Evolutionary conservation across 345 rosid species (phyloP).

Genomic region (Gossypium stocksii): DNA sequence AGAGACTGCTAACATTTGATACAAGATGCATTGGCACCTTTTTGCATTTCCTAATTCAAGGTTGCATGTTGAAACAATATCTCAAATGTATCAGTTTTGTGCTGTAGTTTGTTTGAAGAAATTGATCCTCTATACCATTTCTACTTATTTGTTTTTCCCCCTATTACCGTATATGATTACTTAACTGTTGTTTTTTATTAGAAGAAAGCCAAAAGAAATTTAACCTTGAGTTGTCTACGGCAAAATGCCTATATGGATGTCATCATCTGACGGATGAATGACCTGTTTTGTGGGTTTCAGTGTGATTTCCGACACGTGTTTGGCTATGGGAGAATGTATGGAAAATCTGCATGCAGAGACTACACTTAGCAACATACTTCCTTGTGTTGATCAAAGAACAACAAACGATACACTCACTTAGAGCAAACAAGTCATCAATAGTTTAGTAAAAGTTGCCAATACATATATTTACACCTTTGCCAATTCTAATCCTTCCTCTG

Average conservation of each 20-base stretch:
- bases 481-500: slow-evolving; percentile 66
- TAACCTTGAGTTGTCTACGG: background rate
- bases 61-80: background rate
- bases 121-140: background rate
- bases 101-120: background rate
- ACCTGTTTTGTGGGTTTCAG: slow-evolving; percentile 12
- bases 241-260: background rate
- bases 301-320: slow-evolving; percentile 81
- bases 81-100: background rate
- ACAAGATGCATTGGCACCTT: background rate
- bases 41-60: background rate
- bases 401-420: slow-evolving; percentile 80
- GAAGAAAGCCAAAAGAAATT: background rate
- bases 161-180: background rate
- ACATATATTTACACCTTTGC: slow-evolving; percentile 73
- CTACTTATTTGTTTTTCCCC: background rate
- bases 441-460: slow-evolving; percentile 75
- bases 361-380: slow-evolving; percentile 88
- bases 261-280: background rate
- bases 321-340: slow-evolving; percentile 95
- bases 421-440: slow-evolving; percentile 86
- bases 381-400: slow-evolving; percentile 86
- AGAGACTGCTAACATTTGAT: background rate
- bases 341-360: slow-evolving; percentile 84
- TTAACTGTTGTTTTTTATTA: background rate